phyloP scores from a whole-genome alignment of 1,284 basidiomycete species.

The Ganoderma sinense region DNA sequence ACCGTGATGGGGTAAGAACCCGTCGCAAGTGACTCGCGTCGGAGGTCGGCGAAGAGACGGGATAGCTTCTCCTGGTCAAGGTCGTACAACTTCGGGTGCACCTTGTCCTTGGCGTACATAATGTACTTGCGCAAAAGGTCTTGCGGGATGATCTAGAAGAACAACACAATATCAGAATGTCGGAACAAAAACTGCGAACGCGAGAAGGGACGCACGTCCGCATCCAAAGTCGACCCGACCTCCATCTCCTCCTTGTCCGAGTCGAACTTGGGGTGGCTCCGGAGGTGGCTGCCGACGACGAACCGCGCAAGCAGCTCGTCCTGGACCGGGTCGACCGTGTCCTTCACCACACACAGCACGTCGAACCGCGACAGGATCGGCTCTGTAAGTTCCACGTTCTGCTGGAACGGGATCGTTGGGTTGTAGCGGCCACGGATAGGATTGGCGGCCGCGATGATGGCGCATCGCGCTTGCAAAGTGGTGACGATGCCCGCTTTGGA shows the following conservation, averaged over 20 bases:
- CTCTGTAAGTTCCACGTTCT: conserved; percentile 99
- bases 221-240: conserved; percentile 89
- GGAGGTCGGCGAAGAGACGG: conserved; percentile 95
- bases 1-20: conserved; percentile 99
- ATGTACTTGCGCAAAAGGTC: conserved; percentile 98
- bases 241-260: conserved; percentile 87
- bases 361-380: conserved; percentile 99
- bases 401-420: conserved; percentile 96
- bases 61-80: conserved; percentile 97
- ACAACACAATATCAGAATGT: neutral
- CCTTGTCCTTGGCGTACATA: conserved; percentile 96
- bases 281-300: conserved; percentile 94
- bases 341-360: conserved; percentile 97
- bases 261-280: conserved; percentile 95
- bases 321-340: conserved; percentile 95
- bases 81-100: conserved; percentile 92
- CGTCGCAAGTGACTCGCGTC: conserved; percentile 95
- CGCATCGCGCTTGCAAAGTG: conserved; percentile 95
- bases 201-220: conserved; percentile 72
- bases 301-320: conserved; percentile 97
- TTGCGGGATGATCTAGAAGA: conserved; percentile 91
- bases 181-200: neutral
- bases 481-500: conserved; percentile 99
- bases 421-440: conserved; percentile 96
- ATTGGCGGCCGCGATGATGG: conserved; percentile 98